Percentiles rank a stretch among this genome's conserved stretches.
Conservation (phyloP, 345 rosid species). For the Eutrema japonicum region DNA sequence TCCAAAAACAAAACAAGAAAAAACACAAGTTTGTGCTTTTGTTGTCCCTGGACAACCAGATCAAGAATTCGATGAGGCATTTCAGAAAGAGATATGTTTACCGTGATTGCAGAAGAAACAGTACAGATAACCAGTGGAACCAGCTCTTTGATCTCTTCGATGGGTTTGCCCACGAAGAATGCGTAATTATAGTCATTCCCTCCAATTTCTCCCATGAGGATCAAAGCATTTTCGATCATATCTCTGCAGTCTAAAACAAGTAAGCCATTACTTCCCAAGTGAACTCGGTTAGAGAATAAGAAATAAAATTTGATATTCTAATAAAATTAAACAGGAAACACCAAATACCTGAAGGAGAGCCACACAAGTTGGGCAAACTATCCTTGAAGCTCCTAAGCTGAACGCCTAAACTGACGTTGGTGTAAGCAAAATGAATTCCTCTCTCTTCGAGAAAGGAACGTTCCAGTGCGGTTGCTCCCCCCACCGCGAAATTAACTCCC, state of each 20-base stretch:
- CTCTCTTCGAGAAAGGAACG: constrained; percentile 32
- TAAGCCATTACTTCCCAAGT: neutral
- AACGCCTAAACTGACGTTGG: constrained; percentile 46
- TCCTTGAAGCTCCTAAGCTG: constrained; percentile 52
- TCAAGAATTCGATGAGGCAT: neutral
- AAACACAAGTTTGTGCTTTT: neutral
- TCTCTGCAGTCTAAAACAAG: constrained; percentile 39
- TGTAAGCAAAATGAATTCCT: constrained; percentile 29
- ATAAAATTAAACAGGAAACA: constrained; percentile 1
- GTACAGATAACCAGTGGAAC: constrained; percentile 48
- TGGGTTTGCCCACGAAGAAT: constrained; percentile 27
- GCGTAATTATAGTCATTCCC: constrained; percentile 56
- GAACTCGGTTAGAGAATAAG: neutral
- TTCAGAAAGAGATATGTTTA: constrained; percentile 12
- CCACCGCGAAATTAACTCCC: constrained; percentile 61
- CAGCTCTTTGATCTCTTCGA: constrained; percentile 35
- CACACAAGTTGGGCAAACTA: constrained; percentile 44
- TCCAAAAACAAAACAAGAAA: constrained; percentile 10
- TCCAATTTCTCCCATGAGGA: constrained; percentile 67
- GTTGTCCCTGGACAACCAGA: neutral
- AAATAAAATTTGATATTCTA: neutral
- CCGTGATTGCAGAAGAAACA: constrained; percentile 49
- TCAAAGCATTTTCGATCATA: constrained; percentile 45
- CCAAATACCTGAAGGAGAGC: constrained; percentile 43
- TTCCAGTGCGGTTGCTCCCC: constrained; percentile 53